Evolutionary conservation across 2,329 filamentous ascomycete species (phyloP).

Genomic region (Fusarium cicatricum): DNA sequence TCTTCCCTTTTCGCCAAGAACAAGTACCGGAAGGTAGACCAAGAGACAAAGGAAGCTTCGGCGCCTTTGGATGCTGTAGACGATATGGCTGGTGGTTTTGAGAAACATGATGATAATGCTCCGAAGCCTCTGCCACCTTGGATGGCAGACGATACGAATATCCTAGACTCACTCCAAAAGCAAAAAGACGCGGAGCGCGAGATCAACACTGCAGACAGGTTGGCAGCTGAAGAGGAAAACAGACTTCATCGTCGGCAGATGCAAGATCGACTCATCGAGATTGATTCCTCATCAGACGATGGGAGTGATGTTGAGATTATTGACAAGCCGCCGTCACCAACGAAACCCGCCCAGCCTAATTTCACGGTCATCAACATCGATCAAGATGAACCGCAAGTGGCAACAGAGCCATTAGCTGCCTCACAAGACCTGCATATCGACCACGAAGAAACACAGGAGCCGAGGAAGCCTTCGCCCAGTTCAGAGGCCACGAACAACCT

Average conservation of each 20-base stretch:
- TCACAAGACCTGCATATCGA: background rate
- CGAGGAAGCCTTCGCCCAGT: background rate
- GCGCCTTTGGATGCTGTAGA: conserved; percentile 44
- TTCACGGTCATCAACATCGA: conserved; percentile 18
- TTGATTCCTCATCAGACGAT: conserved; percentile 68
- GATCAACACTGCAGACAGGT: conserved; percentile 70
- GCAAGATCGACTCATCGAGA: conserved; percentile 64
- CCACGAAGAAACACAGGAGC: background rate
- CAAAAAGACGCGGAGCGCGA: conserved; percentile 64
- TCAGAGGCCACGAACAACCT: conserved; percentile 6
- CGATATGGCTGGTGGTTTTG: conserved; percentile 71
- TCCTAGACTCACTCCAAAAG: conserved; percentile 68
- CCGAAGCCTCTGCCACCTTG: conserved; percentile 77
- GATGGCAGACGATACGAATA: conserved; percentile 72
- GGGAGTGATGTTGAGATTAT: conserved; percentile 67
- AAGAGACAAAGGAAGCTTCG: conserved; percentile 22
- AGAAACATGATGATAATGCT: conserved; percentile 56
- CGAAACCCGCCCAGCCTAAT: conserved; percentile 21
- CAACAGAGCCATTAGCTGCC: background rate
- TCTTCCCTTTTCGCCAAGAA: conserved; percentile 65
- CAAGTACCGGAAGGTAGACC: conserved; percentile 34
- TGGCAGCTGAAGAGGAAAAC: conserved; percentile 65
- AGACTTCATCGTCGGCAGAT: conserved; percentile 53
- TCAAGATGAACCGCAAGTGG: background rate
- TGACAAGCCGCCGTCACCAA: conserved; percentile 53